Conservation (phyloP, 495 filamentous ascomycete species). For the Aspergillus haitiensis region DNA sequence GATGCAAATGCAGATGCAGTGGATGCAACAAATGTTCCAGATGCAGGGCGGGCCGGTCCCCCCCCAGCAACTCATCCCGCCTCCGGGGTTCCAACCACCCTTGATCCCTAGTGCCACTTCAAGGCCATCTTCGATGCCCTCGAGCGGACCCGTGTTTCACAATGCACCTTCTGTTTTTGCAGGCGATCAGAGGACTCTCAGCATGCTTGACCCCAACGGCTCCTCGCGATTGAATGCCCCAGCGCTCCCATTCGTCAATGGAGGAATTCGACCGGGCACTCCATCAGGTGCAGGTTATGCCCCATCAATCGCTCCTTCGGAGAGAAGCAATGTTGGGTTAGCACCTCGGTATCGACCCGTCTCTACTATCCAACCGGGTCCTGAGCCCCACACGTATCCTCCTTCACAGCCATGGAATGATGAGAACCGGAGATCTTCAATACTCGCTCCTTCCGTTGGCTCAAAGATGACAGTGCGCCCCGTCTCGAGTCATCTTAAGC, state of each 20-base stretch:
- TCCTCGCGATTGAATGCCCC: conserved; percentile 50
- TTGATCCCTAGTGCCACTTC: conserved; percentile 23
- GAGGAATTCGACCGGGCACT: conserved; percentile 33
- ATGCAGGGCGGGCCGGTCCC: conserved; percentile 53
- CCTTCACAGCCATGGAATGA: conserved; percentile 52
- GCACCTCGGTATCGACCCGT: conserved; percentile 93
- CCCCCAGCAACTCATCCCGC: conserved; percentile 25
- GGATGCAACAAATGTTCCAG: conserved; percentile 74
- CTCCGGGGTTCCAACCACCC: conserved; percentile 18
- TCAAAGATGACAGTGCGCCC: conserved; percentile 34
- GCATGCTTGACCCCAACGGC: conserved; percentile 76
- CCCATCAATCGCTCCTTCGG: conserved; percentile 83
- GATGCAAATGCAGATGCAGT: conserved; percentile 94
- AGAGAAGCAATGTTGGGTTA: conserved; percentile 88
- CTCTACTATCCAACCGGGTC: conserved; percentile 49
- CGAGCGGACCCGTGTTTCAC: conserved; percentile 25
- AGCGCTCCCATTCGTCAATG: conserved; percentile 34
- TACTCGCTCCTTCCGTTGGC: conserved; percentile 23
- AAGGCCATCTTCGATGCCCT: conserved; percentile 49
- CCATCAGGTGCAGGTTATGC: conserved; percentile 54
- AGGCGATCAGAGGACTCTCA: conserved; percentile 63
- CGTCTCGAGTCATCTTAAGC: conserved; percentile 32
- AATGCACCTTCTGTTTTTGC: conserved; percentile 24
- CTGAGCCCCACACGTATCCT: conserved; percentile 48
- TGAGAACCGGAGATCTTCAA: conserved; percentile 39